Base-by-base conservation (phyloP, 2,329 filamentous ascomycete species). In the Fusarium albosuccineum region DNA sequence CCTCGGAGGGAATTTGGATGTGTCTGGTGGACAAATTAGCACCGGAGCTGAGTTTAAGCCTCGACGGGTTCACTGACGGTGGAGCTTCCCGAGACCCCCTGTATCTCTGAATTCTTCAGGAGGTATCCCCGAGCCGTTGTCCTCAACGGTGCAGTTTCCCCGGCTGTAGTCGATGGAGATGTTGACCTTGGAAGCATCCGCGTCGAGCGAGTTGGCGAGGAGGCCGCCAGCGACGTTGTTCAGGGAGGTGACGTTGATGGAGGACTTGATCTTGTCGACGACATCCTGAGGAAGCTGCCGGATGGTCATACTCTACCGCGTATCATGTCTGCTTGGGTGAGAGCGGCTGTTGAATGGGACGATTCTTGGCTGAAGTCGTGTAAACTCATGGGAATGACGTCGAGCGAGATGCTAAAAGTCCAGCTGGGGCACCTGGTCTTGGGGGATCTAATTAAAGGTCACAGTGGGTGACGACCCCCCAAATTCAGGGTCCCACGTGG, bases 191-290 rank as follows among this genome's bases (percentile, higher is more conserved):
- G 83, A 85, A 14, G 94, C 90, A 45, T 82, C 81, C 5, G 94
- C 93, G 81, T 99, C 96, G 11, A 99, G 83, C 1, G 93, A 88
- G 76, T 99, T 99, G 76, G 91, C 89, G 27, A 97, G 71, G 9
- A 98, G 84, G 45, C 91, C 92, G 57, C 88, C 82, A 13, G 92
- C 82, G 5, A 92, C 93, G 27, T 82, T 86, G 70, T 90, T 91
- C 33, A 98, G 82, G 44, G 89, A 91, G 2, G 89, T 91, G 70
- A 98, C 91, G 57, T 86, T 83, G n/a, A 89, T 88, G 0, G 95
- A 97, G 1, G 95, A 97, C 75, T 91, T 92, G 80, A 99, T 91
- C 76, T 94, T 92, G 48, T 91, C 87, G 71, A 89, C 84, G 58
- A 92, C 92, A 68, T 92, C 84, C 37, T 86, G 80, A 11, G 93